These are phyloP conservation scores for Glycine tomentella DNA, from an alignment of 306 rosid genomes.

Conservation along the genomic window DNA sequence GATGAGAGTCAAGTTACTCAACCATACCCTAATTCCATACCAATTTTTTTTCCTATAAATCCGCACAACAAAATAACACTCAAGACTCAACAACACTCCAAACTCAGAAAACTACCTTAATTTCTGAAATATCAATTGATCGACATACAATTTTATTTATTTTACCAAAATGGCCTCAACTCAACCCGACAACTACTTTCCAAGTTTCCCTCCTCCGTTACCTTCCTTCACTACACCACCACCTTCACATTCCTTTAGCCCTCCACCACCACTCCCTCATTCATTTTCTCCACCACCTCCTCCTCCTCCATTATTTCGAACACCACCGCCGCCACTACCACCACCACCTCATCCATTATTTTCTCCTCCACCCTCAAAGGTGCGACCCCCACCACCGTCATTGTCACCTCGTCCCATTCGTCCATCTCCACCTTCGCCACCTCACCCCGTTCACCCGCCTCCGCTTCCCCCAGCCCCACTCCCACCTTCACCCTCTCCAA, in stretches of 20 bases:
- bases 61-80: constrained; percentile 47
- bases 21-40: constrained; percentile 22
- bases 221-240: constrained; percentile 54
- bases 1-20: constrained; percentile 68
- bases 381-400: neutral
- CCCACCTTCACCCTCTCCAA: constrained; percentile 66
- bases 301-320: constrained; percentile 37
- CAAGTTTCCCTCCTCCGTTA: constrained; percentile 58
- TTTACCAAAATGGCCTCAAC: constrained; percentile 59
- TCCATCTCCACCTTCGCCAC: constrained; percentile 59
- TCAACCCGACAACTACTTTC: constrained; percentile 51
- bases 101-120: too few species aligned
- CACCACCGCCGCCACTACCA: constrained; percentile 38
- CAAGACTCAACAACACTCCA: neutral
- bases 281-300: constrained; percentile 33
- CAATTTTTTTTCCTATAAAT: constrained; percentile 34
- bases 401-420: constrained; percentile 44
- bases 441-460: constrained; percentile 42
- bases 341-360: constrained; percentile 31
- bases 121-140: neutral
- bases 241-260: constrained; percentile 37
- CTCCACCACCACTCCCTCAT: constrained; percentile 40
- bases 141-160: too few species aligned
- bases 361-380: constrained; percentile 36
- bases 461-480: constrained; percentile 54